A percentile compares a stretch with the other conserved stretches of the same genome.
Conservation (phyloP, 192 early-diverging fungal species). For the Coemansia reversa region DNA sequence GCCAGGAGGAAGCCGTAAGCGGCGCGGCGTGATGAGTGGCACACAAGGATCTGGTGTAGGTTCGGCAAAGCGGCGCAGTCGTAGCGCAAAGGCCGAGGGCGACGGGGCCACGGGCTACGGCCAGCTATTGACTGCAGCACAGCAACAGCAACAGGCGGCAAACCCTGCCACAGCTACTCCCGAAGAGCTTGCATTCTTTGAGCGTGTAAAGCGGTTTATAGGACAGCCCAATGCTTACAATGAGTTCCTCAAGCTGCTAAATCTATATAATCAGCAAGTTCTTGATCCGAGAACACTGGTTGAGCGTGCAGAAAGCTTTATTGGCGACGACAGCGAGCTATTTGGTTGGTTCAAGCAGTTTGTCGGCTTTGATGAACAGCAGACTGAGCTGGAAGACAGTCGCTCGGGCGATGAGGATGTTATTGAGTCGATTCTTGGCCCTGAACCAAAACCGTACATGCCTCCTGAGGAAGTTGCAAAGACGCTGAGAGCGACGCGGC, state of each 20-base stretch:
- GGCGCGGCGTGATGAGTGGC: constrained; percentile 27
- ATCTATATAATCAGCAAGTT: constrained; percentile 92
- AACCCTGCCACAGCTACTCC: constrained; percentile 52
- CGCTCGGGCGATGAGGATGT: constrained; percentile 47
- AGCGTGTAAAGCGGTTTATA: constrained; percentile 83
- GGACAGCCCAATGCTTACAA: constrained; percentile 85
- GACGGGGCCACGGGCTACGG: constrained; percentile 21
- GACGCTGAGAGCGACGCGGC: constrained; percentile 41
- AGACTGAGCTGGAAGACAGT: constrained; percentile 37
- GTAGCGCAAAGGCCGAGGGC: constrained; percentile 25
- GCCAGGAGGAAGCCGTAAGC: constrained; percentile 36
- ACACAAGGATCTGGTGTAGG: constrained; percentile 27
- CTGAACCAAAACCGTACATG: constrained; percentile 40
- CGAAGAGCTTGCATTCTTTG: constrained; percentile 94
- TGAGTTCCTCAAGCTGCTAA: constrained; percentile 95
- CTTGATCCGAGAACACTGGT: constrained; percentile 81
- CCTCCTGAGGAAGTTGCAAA: constrained; percentile 48
- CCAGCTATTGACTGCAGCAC: constrained; percentile 1
- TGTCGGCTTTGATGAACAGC: constrained; percentile 56
- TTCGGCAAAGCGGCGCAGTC: constrained; percentile 44
- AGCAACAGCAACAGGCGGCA: constrained; percentile 16
- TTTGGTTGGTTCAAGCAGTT: constrained; percentile 92
- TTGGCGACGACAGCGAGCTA: constrained; percentile 78
- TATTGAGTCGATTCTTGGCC: constrained; percentile 37
- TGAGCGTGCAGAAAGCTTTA: constrained; percentile 82